Conservation (phyloP, 441 rosid genomes). For the Daphne laureola region DNA sequence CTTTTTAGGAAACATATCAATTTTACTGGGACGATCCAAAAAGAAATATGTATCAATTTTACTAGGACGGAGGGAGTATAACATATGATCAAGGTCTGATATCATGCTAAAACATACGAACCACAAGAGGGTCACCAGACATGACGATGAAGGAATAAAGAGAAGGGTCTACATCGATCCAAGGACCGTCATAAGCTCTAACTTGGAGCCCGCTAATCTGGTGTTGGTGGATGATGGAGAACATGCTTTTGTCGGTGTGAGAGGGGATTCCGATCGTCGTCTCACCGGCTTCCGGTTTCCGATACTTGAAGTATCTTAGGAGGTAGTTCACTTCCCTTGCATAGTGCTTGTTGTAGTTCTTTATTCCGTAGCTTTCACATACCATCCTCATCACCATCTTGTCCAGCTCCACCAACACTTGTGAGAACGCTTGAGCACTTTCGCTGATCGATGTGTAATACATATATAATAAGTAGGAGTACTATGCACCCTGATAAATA, state of each 20-base stretch:
- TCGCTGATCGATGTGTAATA: conserved; percentile 10
- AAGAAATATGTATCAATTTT: no score
- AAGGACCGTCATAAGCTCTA: conserved; percentile 29
- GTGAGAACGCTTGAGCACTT: conserved; percentile 21
- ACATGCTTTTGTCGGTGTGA: conserved; percentile 31
- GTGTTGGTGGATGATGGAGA: conserved; percentile 45
- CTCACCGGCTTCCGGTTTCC: conserved; percentile 5
- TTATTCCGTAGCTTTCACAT: conserved; percentile 25
- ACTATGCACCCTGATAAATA: no score
- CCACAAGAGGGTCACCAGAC: conserved; percentile 51
- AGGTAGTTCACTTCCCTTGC: conserved; percentile 17
- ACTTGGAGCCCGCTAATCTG: conserved; percentile 43
- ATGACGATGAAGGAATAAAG: conserved; percentile 38
- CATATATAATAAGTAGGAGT: no score
- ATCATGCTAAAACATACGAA: conserved; percentile 6
- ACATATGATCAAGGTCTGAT: neutral
- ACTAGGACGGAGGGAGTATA: no score
- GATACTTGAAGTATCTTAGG: conserved; percentile 25
- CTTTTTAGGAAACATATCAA: no score
- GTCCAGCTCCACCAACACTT: conserved; percentile 24
- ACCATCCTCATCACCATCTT: conserved; percentile 21
- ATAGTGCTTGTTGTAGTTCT: conserved; percentile 17
- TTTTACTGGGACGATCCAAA: no score
- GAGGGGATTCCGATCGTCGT: conserved; percentile 17
- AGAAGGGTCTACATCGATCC: conserved; percentile 41